Conservation (phyloP, 179 eudicot species). For the Spinacia oleracea region DNA sequence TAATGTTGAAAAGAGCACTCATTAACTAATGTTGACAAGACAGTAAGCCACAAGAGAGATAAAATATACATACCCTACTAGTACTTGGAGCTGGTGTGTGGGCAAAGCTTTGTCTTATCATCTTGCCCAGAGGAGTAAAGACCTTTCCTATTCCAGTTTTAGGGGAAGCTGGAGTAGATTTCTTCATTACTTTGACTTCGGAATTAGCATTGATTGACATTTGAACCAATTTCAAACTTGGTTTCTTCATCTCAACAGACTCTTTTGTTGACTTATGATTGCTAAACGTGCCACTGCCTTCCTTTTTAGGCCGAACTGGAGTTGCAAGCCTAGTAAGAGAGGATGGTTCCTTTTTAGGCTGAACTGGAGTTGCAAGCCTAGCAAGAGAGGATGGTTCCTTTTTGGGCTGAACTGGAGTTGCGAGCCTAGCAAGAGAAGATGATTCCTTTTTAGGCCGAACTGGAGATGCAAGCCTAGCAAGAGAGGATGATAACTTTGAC, state of each 20-base stretch:
- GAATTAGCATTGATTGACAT: constrained; percentile 43
- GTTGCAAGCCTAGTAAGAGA: constrained; percentile 40
- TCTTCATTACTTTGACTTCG: constrained; percentile 35
- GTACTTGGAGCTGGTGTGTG: constrained; percentile 39
- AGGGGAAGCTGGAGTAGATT: constrained; percentile 35
- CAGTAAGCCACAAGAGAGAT: neutral
- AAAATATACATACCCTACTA: constrained; percentile 45
- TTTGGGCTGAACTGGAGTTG: constrained; percentile 33
- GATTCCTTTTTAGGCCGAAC: constrained; percentile 34
- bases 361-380: constrained; percentile 37
- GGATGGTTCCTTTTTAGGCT: constrained; percentile 33
- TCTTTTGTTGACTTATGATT: constrained; percentile 31
- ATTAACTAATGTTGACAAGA: neutral
- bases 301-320: constrained; percentile 38
- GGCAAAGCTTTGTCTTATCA: constrained; percentile 39
- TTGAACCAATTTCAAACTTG: constrained; percentile 38
- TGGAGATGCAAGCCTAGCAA: constrained; percentile 41
- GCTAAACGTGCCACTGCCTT: constrained; percentile 28
- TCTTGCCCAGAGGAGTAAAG: constrained; percentile 46
- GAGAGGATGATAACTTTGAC: constrained; percentile 42
- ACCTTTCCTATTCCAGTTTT: constrained; percentile 41
- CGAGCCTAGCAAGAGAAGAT: no score
- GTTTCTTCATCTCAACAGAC: constrained; percentile 32
- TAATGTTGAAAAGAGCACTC: neutral
- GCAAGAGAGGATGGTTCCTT: no score